phyloP scores from a whole-genome alignment of 129 eudicot species.

The Logfia minima region DNA sequence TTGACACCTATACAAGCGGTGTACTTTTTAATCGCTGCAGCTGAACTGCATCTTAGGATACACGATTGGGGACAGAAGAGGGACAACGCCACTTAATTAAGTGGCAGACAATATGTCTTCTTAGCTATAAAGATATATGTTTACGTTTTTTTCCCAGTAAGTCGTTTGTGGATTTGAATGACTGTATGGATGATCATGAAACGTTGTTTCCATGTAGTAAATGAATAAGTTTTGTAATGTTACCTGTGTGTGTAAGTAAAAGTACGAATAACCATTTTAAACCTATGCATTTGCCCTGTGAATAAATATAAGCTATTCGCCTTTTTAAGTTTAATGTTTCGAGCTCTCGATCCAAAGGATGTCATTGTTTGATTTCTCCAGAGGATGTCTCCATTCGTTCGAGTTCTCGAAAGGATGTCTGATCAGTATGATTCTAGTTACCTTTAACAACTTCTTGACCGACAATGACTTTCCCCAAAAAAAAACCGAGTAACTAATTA shows the following conservation, averaged over 20 bases:
- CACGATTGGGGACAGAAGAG: conserved; percentile 35
- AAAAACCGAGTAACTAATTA: no score
- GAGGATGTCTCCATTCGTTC: no score
- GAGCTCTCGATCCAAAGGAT: background rate
- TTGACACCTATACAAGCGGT: conserved; percentile 46
- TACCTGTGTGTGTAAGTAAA: background rate
- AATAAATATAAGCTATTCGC: background rate
- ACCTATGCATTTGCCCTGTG: background rate
- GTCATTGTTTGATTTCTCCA: background rate
- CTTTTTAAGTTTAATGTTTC: background rate
- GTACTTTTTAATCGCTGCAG: conserved; percentile 41
- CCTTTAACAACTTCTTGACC: no score
- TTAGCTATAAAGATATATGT: no score
- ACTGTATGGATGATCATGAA: background rate
- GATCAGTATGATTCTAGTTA: no score
- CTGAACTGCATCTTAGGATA: conserved; percentile 39
- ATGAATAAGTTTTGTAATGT: background rate
- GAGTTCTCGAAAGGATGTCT: no score
- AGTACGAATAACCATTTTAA: background rate
- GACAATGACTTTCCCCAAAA: no score
- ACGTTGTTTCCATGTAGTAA: background rate
- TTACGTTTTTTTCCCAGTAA: background rate
- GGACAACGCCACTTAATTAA: conserved; percentile 11
- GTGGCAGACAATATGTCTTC: background rate
- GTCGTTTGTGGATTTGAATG: background rate